Evolutionary conservation across 129 eudicot genomes (phyloP).

Genomic region (Escallonia herrerae): DNA sequence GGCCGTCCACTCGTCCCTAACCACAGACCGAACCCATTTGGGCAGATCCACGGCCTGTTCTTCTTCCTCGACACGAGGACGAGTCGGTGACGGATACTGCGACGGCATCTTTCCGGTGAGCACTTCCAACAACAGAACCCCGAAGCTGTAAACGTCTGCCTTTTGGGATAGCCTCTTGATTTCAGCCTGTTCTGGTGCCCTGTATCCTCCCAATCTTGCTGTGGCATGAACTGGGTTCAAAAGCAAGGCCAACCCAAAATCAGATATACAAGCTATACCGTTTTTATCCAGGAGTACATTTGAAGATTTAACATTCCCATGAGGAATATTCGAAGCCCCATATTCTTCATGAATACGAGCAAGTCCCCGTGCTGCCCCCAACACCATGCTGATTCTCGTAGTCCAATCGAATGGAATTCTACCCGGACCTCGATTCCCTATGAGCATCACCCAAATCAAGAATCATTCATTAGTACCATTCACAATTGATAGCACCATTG

Average conservation of each 20-base stretch:
- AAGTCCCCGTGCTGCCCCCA: constrained; percentile 95
- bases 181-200: constrained; percentile 85
- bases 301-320: constrained; percentile 81
- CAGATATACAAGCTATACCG: constrained; percentile 85
- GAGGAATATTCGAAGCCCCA: constrained; percentile 73
- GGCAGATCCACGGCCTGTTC: constrained; percentile 63
- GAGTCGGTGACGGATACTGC: constrained; percentile 43
- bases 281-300: constrained; percentile 83
- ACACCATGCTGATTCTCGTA: constrained; percentile 69
- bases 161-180: constrained; percentile 76
- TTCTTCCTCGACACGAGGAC: constrained; percentile 43
- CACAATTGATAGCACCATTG: no score
- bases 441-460: constrained; percentile 15
- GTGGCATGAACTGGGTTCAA: constrained; percentile 87
- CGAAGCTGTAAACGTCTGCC: constrained; percentile 86
- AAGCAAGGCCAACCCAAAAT: constrained; percentile 79
- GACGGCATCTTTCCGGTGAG: constrained; percentile 79
- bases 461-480: background rate
- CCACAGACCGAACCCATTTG: constrained; percentile 91
- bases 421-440: constrained; percentile 88
- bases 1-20: constrained; percentile 96
- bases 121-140: constrained; percentile 68
- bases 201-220: constrained; percentile 85
- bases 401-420: constrained; percentile 97
- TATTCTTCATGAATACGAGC: constrained; percentile 70